Evolutionary conservation across 1,284 basidiomycete genomes (phyloP).

Genomic region (Sporisorium iseilematis-ciliati): DNA sequence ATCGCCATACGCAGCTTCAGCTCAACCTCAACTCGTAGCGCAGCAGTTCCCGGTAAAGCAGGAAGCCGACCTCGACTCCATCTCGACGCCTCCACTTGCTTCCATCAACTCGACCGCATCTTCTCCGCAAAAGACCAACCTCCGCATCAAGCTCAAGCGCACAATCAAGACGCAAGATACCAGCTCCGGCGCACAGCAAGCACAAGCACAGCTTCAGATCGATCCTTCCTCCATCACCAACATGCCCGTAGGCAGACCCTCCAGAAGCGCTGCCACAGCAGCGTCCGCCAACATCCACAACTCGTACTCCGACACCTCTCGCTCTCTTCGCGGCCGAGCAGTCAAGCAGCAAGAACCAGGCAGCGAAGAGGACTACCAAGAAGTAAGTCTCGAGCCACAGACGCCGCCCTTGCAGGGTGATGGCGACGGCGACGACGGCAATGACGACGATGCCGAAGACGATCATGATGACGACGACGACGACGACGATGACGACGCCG

Average conservation of each 20-base stretch:
- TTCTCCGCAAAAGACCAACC: slow-evolving; percentile 20
- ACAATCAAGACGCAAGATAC: slow-evolving; percentile 17
- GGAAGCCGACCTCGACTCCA: slow-evolving; percentile 12
- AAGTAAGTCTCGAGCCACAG: slow-evolving; percentile 23
- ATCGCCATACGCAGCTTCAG: background rate
- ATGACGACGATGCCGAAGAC: background rate
- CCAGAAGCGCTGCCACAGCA: slow-evolving; percentile 23
- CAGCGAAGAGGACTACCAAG: slow-evolving; percentile 45
- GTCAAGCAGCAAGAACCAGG: slow-evolving; percentile 35
- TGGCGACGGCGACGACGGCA: background rate
- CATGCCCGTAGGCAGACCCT: slow-evolving; percentile 20
- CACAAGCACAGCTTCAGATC: slow-evolving; percentile 41
- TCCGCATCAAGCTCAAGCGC: slow-evolving; percentile 35
- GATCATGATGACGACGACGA: background rate
- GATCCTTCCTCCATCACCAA: slow-evolving; percentile 17
- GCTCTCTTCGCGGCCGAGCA: slow-evolving; percentile 18
- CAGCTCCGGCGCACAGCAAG: slow-evolving; percentile 33
- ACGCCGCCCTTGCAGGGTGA: no score
- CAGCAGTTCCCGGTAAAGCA: slow-evolving; percentile 8
- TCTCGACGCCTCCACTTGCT: slow-evolving; percentile 23
- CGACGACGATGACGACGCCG: background rate
- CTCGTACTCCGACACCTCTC: slow-evolving; percentile 15
- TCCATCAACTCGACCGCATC: slow-evolving; percentile 6
- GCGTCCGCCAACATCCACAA: slow-evolving; percentile 30
- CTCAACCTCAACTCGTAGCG: background rate